Evolutionary conservation across 2,329 filamentous ascomycete species (phyloP).

Genomic region (Ophiostoma novo-ulmi): DNA sequence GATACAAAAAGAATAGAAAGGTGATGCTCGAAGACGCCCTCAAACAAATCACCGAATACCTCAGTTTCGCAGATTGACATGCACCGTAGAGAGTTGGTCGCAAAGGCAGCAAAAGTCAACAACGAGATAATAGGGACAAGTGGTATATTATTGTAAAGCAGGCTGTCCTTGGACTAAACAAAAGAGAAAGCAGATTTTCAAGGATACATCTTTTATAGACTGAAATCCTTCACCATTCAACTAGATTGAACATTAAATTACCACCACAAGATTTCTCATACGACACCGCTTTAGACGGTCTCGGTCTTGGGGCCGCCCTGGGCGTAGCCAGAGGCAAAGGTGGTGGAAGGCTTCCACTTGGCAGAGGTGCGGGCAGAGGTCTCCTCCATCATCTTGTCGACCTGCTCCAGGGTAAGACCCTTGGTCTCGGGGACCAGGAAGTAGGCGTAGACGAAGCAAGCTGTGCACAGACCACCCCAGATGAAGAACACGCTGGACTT

Average conservation of each 20-base stretch:
- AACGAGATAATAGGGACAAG: background rate
- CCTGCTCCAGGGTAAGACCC: slow-evolving; percentile 71
- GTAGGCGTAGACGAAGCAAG: slow-evolving; percentile 60
- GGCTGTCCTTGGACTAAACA: background rate
- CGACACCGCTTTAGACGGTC: slow-evolving; percentile 4
- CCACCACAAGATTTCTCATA: background rate
- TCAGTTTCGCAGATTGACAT: background rate
- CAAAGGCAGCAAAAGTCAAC: background rate
- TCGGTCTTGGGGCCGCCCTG: background rate
- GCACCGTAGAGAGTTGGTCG: background rate
- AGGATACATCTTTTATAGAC: background rate
- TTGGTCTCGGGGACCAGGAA: slow-evolving; percentile 71
- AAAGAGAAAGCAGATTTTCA: background rate
- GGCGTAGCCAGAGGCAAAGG: slow-evolving; percentile 50
- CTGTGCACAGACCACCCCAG: slow-evolving; percentile 63
- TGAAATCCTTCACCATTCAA: background rate
- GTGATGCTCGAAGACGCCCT: background rate
- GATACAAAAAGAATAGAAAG: slow-evolving; percentile 5
- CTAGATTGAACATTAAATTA: background rate
- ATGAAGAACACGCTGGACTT: slow-evolving; percentile 68
- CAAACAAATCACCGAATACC: background rate
- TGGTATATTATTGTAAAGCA: slow-evolving; percentile 14
- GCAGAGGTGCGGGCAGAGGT: slow-evolving; percentile 68
- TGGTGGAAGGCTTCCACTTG: slow-evolving; percentile 68
- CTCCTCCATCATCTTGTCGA: slow-evolving; percentile 87